Conservation (phyloP, 352 stramenopile genomes). For the Elongisporangium anandrum region DNA sequence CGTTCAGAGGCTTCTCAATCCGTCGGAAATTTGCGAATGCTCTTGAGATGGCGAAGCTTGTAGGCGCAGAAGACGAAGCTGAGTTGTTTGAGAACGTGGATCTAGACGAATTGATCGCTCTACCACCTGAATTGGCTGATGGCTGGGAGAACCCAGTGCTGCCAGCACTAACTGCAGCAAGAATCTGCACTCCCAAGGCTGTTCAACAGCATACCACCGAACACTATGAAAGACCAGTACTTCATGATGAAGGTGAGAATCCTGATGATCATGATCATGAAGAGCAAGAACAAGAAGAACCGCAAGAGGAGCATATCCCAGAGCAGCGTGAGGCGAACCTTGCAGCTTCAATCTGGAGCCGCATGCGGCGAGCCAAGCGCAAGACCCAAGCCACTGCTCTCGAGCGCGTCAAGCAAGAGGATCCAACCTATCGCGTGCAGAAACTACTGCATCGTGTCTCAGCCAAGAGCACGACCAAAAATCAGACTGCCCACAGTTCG, state of each 20-base stretch:
- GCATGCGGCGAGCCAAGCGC: constrained; percentile 54
- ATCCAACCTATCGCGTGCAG: constrained; percentile 49
- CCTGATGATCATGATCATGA: constrained; percentile 2
- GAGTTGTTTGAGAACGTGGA: constrained; percentile 46
- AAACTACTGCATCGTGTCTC: constrained; percentile 32
- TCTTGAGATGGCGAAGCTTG: constrained; percentile 36
- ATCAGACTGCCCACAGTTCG: constrained; percentile 7
- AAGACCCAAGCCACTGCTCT: constrained; percentile 28
- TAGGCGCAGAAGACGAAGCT: constrained; percentile 15
- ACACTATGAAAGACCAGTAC: not conserved
- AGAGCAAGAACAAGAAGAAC: not conserved
- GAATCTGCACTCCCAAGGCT: not conserved
- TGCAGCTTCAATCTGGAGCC: constrained; percentile 53
- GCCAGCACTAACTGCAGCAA: not conserved
- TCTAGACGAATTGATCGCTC: constrained; percentile 49
- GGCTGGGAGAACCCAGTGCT: constrained; percentile 55
- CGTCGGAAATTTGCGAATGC: constrained; percentile 62
- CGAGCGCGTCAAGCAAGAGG: constrained; percentile 35
- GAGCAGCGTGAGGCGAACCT: constrained; percentile 27
- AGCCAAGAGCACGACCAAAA: constrained; percentile 13
- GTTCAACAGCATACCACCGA: not conserved
- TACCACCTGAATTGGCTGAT: constrained; percentile 50
- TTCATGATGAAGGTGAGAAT: constrained; percentile 7
- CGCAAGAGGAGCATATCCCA: not conserved
- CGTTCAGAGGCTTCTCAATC: constrained; percentile 64